Base-by-base conservation (phyloP, 2,329 filamentous ascomycete genomes). In the Stachybotrys echinatus region DNA sequence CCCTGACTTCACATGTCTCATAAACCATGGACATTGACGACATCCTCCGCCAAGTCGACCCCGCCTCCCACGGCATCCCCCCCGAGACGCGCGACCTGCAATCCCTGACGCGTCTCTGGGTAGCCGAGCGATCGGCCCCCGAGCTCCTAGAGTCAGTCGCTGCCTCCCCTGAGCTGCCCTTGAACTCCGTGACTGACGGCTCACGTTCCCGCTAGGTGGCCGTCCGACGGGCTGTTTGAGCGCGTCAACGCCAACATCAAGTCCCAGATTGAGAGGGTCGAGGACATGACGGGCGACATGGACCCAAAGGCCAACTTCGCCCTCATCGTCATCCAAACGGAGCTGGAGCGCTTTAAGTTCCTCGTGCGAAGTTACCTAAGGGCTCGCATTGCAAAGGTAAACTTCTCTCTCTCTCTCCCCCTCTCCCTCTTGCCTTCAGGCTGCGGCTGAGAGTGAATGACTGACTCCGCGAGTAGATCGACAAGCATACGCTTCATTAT, bases 261-360 rank as follows among this genome's bases (percentile, higher is more conserved):
- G 58, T 70, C 72, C 44, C 86, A 89, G 73, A 88, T 88, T 61
- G 80, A 85, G 67, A 79, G 76, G 58, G 82, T 89, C 55, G 86
- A 89, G 71, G 81, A 85, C 52, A 81, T 92, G 77, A 92, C 88
- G 12, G 88, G 87, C 54, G 85, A 88, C 63, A 87, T 92, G 83
- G 91, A 95, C 62, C 88, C 92, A 44, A 91, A 88, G 68, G 86
- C 89, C 55, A 97, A 96, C 66, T 96, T 99, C 67, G 84, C 84
- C 53, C 84, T 97, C 62, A 96, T 96, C 45, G 87, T 99, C 54
- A 85, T 96, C 49, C 94, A 99, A 74, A 97, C 95, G 6, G 94
- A 99, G 72, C 81, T 99, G 49, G 92, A 96, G 67, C 80, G 94
- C 43, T 95, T 89, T 71, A 96, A 96, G 72, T 99, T 91, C 63